Base-by-base conservation (phyloP, 177 flowering plant genomes). In the Telopea speciosissima region DNA sequence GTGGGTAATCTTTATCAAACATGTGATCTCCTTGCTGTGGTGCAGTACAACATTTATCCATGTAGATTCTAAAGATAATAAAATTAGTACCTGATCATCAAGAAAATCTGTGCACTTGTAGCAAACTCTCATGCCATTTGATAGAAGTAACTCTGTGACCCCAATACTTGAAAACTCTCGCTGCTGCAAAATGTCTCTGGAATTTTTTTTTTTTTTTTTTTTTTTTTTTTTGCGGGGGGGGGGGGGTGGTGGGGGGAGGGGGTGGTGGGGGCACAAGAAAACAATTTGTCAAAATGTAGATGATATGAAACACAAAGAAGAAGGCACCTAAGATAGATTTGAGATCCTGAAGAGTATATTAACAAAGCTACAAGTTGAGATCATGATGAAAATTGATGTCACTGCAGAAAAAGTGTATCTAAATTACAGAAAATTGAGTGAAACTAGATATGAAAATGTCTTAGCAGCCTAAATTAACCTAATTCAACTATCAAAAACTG, bases 81-180 rank as follows among this genome's bases (percentile, higher is more conserved):
- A 61, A 60, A 36, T 36, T 36, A 23, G 28, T 82, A 94, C 98
- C 98, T 94, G 98, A 74, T 94, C 98, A 79, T 90, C 90, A 73
- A 89, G 83, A 72, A 89, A 92, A 79, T 92, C 90, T 19, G 98
- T 94, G 75, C 90, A 78, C 82, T 90, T 94, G 65, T 94, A 94
- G 85, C 97, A 92, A 59, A 94, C 89, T 63, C 84, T 83, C 97
- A 94, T 90, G 68, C 97, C 98, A 84, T 94, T 94, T 66, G 97
- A 94, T 58, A 94, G 72, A 70, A 86, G 74, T 64, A 94, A 72
- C 76, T 94, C 98, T 24, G 90, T 85, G 28, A 83, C 91, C 73
- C 90, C 95, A 78, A 94, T 81, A 67, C 79, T 82, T 66, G 87
- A 65, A 80, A 78, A 85, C 72, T 89, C 95, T 70, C 64, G 54